These are phyloP conservation scores for Artemisia annua DNA, from an alignment of 129 eudicot species.

Conservation along the genomic window DNA sequence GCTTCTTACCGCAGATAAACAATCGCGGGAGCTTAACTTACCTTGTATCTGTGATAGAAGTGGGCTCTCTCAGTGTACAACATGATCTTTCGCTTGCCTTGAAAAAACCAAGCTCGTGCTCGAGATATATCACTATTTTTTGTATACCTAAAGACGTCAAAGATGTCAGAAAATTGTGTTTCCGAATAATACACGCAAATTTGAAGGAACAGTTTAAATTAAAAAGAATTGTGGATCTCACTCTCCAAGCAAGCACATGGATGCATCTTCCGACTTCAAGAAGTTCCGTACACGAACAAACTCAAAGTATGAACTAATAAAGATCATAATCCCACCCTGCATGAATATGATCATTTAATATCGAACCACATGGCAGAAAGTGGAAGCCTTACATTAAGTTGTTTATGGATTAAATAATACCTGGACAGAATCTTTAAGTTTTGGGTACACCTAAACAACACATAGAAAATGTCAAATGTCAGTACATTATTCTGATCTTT, in stretches of 20 bases:
- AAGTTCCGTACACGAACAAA: slow-evolving; percentile 75
- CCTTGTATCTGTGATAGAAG: slow-evolving; percentile 87
- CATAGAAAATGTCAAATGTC: slow-evolving; percentile 18
- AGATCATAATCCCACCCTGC: slow-evolving; percentile 90
- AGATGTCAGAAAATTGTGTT: not conserved
- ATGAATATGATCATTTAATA: slow-evolving; percentile 5
- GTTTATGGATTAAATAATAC: slow-evolving; percentile 32
- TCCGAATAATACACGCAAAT: not conserved
- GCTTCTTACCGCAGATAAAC: no score
- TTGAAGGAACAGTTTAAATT: not conserved
- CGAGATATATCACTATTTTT: slow-evolving; percentile 66
- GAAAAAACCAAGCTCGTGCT: slow-evolving; percentile 68
- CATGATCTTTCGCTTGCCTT: slow-evolving; percentile 72
- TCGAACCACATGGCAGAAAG: not conserved
- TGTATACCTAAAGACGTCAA: slow-evolving; percentile 45
- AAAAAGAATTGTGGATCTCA: slow-evolving; percentile 34
- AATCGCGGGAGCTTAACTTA: slow-evolving; percentile 16
- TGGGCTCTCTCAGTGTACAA: slow-evolving; percentile 91
- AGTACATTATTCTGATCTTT: no score
- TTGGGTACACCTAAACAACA: slow-evolving; percentile 75
- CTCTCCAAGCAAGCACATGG: slow-evolving; percentile 85
- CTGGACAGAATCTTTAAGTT: slow-evolving; percentile 90
- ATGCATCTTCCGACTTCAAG: slow-evolving; percentile 81
- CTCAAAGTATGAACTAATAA: slow-evolving; percentile 75
- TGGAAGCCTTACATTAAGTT: not conserved